Evolutionary conservation across 805 yeast species (phyloP).

Genomic region (Ogataea ramenticola): DNA sequence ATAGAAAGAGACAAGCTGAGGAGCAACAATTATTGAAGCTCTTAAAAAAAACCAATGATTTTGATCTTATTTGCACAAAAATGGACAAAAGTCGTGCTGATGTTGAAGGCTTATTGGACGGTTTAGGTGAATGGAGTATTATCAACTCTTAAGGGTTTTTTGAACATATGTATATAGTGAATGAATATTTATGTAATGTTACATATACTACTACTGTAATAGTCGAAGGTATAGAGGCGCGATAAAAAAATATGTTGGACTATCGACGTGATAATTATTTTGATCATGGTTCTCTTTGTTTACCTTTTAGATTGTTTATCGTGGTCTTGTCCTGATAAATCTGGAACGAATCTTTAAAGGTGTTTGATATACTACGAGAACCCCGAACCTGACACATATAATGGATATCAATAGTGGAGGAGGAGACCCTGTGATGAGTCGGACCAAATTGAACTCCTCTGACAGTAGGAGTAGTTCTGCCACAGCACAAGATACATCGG

Average conservation of each 20-base stretch:
- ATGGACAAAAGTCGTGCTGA: constrained; percentile 48
- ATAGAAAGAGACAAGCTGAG: constrained; percentile 20
- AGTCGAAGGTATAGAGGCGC: too few relatives aligned
- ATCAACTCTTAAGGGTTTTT: constrained; percentile 23
- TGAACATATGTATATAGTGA: too few relatives aligned
- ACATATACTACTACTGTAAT: too few relatives aligned
- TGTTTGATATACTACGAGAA: too few relatives aligned
- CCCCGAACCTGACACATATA: background rate
- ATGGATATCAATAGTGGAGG: background rate
- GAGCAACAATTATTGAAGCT: constrained; percentile 34
- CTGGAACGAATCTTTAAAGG: too few relatives aligned
- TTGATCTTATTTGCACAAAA: constrained; percentile 68
- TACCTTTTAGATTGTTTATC: background rate
- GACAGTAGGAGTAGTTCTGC: too few relatives aligned
- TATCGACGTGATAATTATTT: background rate
- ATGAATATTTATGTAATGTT: too few relatives aligned
- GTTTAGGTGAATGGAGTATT: constrained; percentile 39
- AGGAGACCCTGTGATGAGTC: background rate
- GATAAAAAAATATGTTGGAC: too few relatives aligned
- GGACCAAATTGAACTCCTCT: background rate
- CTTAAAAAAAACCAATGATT: constrained; percentile 43
- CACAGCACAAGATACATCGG: constrained; percentile 7
- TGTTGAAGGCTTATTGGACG: constrained; percentile 40
- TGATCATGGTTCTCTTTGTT: background rate
- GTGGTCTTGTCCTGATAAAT: too few relatives aligned